A percentile compares a stretch with the other conserved stretches of the same genome.
These are phyloP conservation scores for Lathyrus sativus DNA, from an alignment of 306 rosid species.

Conservation along the genomic window DNA sequence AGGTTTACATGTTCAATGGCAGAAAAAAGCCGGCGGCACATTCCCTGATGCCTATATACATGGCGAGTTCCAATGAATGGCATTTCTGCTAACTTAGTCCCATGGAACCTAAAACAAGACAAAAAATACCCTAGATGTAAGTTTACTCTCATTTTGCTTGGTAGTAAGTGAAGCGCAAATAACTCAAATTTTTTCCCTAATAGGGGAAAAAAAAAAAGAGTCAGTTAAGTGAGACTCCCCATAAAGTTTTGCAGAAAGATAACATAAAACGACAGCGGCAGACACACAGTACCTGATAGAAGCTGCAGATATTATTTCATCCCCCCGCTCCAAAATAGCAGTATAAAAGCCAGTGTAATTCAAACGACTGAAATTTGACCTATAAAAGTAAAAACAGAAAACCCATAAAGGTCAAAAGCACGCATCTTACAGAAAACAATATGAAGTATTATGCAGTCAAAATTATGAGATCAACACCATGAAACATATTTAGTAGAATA, in stretches of 20 bases:
- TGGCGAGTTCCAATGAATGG: conserved; percentile 98
- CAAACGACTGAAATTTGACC: conserved; percentile 91
- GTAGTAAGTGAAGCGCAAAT: conserved; percentile 7
- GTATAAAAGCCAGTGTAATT: conserved; percentile 87
- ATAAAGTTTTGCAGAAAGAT: neutral
- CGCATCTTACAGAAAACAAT: conserved; percentile 31
- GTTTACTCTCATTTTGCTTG: conserved; percentile 11
- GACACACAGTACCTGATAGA: conserved; percentile 61
- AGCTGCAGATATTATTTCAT: conserved; percentile 91
- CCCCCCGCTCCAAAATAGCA: conserved; percentile 94
- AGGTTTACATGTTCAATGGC: conserved; percentile 81
- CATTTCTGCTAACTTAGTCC: conserved; percentile 95
- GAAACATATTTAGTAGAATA: conserved; percentile 1
- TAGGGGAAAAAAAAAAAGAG: conserved; percentile 13
- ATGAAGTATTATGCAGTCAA: conserved; percentile 12
- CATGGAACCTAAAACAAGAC: conserved; percentile 72
- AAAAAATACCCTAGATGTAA: conserved; percentile 11
- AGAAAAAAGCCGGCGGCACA: conserved; percentile 93
- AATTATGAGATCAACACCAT: conserved; percentile 24
- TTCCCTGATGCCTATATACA: conserved; percentile 93
- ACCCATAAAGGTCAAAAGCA: conserved; percentile 19
- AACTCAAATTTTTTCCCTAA: neutral
- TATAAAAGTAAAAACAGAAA: conserved; percentile 38
- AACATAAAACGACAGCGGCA: conserved; percentile 5
- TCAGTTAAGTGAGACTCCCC: neutral